Evolutionary conservation across 2,329 filamentous ascomycete genomes (phyloP), one percentile per base, ranked within the genome.

Genomic region (Dactylellina haptotyla): DNA sequence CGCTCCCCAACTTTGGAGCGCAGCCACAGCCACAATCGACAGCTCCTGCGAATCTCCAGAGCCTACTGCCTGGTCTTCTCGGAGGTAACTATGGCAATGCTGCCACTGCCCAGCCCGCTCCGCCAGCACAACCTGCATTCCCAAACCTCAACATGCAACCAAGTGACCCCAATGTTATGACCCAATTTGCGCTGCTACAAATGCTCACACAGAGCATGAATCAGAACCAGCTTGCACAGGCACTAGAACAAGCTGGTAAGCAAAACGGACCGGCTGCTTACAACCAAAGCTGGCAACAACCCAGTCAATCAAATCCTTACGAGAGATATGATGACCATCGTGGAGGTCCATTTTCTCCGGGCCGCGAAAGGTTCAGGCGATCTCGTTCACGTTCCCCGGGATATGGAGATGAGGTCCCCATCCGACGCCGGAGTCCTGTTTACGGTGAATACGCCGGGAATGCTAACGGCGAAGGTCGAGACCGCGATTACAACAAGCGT

Each of bases 331-430:
- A 73, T 16, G 69, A 73, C 12, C 59, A 54, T 50, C 54, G 61
- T 43, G 69, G 48, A 3, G n/a, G n/a, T n/a, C 69, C 69, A n/a
- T 73, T 73, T 41, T 74, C 75, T 76, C 67, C 73, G 48, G 61
- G 69, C 12, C 69, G 69, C 32, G 69, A 79, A 84, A 84, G 77
- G 39, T 83, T 84, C 70, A 86, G 86, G 77, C 87, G 90, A 67
- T 92, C 90, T 71, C 87, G 93, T 58, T 94, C 91, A 30, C 88
- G 91, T 39, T 96, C 93, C 76, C 91, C 93, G 56, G 88, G 89
- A 67, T 89, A 88, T 79, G 87, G 87, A 76, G 91, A 90, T 84
- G 88, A 88, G 77, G 84, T 87, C 73, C 85, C 75, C 23, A 76
- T 78, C 62, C 75, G 77, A 59, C 77, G 77, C 46, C 69, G 77